Conservation (phyloP, 148 eudicot species). For the Polygonum maritimum region DNA sequence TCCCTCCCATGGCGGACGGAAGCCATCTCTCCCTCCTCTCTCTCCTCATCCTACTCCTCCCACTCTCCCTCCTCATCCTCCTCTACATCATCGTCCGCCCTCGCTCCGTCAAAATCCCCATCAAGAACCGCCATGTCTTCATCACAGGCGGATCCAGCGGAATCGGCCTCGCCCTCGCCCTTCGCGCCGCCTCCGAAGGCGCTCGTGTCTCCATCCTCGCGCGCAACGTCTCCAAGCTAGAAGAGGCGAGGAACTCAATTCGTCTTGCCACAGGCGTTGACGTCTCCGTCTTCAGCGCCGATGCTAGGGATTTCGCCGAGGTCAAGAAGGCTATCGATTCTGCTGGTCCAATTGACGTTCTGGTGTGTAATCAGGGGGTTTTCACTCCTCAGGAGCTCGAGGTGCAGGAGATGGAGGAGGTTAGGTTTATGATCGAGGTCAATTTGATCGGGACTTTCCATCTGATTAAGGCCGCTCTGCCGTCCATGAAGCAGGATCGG, state of each 20-base stretch:
- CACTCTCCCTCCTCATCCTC: slow-evolving; percentile 9
- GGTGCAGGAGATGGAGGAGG: slow-evolving; percentile 44
- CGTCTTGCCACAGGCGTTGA: slow-evolving; percentile 64
- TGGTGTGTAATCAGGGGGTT: slow-evolving; percentile 86
- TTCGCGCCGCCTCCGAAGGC: slow-evolving; percentile 47
- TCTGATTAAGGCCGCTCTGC: slow-evolving; percentile 68
- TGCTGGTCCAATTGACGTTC: slow-evolving; percentile 58
- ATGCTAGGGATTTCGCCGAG: slow-evolving; percentile 56
- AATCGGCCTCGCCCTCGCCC: slow-evolving; percentile 85
- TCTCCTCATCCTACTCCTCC: slow-evolving; percentile 11
- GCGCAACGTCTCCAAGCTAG: slow-evolving; percentile 40
- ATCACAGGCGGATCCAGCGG: slow-evolving; percentile 99
- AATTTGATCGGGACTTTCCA: slow-evolving; percentile 68
- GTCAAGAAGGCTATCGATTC: slow-evolving; percentile 47
- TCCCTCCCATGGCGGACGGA: slow-evolving; percentile 3
- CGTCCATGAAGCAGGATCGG: slow-evolving; percentile 45
- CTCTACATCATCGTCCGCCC: slow-evolving; percentile 16
- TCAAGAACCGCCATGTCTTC: slow-evolving; percentile 79
- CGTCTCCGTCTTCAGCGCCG: slow-evolving; percentile 52
- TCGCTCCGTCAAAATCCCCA: slow-evolving; percentile 34
- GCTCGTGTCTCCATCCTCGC: slow-evolving; percentile 76
- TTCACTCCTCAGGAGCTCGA: slow-evolving; percentile 47
- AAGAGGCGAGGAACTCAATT: slow-evolving; percentile 46
- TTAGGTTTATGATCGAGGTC: slow-evolving; percentile 71
- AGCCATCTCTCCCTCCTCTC: slow-evolving; percentile 6